Percentiles rank a stretch among this genome's conserved stretches.
Evolutionary conservation across 1,139 yeast genomes (phyloP).

Genomic region (Diutina rugosa): DNA sequence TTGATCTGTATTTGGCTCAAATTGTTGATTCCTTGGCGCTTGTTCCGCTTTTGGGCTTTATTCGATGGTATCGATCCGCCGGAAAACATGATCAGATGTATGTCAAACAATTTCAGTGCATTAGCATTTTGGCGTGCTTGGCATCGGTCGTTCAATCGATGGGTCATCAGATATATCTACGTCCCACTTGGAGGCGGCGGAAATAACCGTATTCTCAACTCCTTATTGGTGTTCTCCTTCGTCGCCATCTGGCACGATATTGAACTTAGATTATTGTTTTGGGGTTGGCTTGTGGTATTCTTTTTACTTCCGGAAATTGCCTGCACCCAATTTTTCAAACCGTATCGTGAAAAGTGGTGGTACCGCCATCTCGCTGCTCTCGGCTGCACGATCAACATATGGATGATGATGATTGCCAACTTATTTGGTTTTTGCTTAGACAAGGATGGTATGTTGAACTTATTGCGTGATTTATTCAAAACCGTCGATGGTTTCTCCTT

Average conservation of each 20-base stretch:
- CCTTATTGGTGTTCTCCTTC: constrained; percentile 83
- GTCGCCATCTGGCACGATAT: constrained; percentile 99
- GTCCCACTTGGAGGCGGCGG: constrained; percentile 62
- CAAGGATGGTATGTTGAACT: constrained; percentile 60
- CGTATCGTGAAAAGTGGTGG: constrained; percentile 44
- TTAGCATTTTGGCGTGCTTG: constrained; percentile 97
- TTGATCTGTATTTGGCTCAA: constrained; percentile 87
- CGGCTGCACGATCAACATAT: constrained; percentile 82
- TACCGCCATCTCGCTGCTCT: constrained; percentile 71
- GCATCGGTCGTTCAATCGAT: constrained; percentile 89
- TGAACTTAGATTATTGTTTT: constrained; percentile 65
- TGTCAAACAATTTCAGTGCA: constrained; percentile 88
- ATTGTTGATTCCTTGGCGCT: constrained; percentile 88
- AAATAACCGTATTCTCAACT: constrained; percentile 51
- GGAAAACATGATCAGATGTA: constrained; percentile 94
- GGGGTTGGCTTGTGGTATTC: constrained; percentile 94
- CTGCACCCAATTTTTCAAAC: constrained; percentile 36
- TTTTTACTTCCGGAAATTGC: constrained; percentile 80
- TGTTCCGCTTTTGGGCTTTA: constrained; percentile 86
- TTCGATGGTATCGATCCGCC: constrained; percentile 92
- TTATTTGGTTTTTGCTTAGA: constrained; percentile 92
- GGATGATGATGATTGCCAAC: constrained; percentile 98
- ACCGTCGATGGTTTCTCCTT: constrained; percentile 58
- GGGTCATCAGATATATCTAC: constrained; percentile 76
- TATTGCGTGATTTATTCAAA: constrained; percentile 58